Base-by-base conservation (phyloP, 768 basidiomycete species). In the Mycena indigotica region DNA sequence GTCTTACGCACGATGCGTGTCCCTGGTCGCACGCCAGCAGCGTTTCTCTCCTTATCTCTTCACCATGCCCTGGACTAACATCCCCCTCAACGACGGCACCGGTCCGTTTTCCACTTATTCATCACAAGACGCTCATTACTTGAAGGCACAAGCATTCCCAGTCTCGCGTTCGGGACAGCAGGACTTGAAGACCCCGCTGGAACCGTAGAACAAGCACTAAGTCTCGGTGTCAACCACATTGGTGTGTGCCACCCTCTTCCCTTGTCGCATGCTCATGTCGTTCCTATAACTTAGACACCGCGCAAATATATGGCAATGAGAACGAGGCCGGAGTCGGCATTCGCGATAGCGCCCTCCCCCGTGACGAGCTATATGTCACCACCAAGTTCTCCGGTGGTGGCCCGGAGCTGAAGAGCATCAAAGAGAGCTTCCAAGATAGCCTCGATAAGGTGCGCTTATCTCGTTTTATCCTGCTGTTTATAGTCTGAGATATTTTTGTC, bases 151-250 rank as follows among this genome's bases (percentile, higher is more conserved):
- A 64, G 76, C 72, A 72, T 85, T 67, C 75, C 81, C 16, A 70
- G 76, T 57, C 77, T 89, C 44, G 86, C 78, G 60, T 86, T 84
- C 64, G 87, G 86, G 28, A 87, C 87, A 3, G 87, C 85, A 83
- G 83, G 75, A 39, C 61, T 84, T n/a, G 84, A 82, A 57, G 73
- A 70, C 24, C 68, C 81, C 4, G 76, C 77, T 21, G 76, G 80
- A 65, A 78, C 81, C 62, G 84, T 89, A 25, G 83, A 83, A 62
- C 84, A 86, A 64, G 87, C 86, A 2, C 70, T 88, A 45, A 78
- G 77, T 1, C 77, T 80, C 4, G 86, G 86, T 3, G 87, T 87
- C 73, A 71, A 72, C 48, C 87, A 88, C 65, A 69, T 89, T 48
- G 86, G 87, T 84, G 61, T 50, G 80, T 64, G 6, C 17, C 35